Evolutionary conservation across 305 asterid species (phyloP), one percentile per base, ranked within the genome.

Genomic region (Fraxinus xanthoxyloides): DNA sequence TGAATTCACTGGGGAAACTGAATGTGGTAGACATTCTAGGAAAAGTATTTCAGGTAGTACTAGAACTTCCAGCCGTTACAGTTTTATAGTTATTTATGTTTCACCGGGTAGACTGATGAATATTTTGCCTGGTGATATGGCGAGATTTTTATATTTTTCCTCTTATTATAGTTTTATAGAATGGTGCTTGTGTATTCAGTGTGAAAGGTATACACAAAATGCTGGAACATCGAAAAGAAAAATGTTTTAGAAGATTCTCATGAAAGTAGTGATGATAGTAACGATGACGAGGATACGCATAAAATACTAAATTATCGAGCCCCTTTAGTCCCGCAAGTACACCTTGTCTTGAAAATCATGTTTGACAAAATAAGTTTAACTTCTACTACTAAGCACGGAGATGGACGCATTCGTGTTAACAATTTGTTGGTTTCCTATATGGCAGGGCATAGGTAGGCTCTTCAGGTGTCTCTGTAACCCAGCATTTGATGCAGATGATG

Each of bases 401-500:
- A 8, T 9, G 10, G 23, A 56, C 13, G 67, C 10, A 1, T 56
- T 7, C 2, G 26, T 9, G 2, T 56, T 56, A 7, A 56, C 12
- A 56, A 21, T 79, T 80, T 4, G 4, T 24, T 30, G 73, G 7
- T 81, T 38, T 67, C 65, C 8, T 19, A 2, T 75, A 30, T 76
- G 36, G 85, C 92, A 95, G 98, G 97, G 97, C 21, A 93, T 95
- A 7, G 98, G 97, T 1, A 93, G 94, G 79, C 97, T 93, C 73
- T 92, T 92, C 89, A 88, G 97, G 90, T 95, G 98, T 59, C 90
- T 93, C 7, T 93, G 98, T 36, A 95, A 91, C 86, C 98, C 98
- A 48, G 97, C 97, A 10, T 92, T 92, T 46, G 97, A 95, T 40
- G 98, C 91, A 69, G 97, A 95, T 31, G 98, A 92, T 19, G 98